These are phyloP conservation scores for Prosopis cineraria DNA, from an alignment of 306 rosid species.

Conservation along the genomic window DNA sequence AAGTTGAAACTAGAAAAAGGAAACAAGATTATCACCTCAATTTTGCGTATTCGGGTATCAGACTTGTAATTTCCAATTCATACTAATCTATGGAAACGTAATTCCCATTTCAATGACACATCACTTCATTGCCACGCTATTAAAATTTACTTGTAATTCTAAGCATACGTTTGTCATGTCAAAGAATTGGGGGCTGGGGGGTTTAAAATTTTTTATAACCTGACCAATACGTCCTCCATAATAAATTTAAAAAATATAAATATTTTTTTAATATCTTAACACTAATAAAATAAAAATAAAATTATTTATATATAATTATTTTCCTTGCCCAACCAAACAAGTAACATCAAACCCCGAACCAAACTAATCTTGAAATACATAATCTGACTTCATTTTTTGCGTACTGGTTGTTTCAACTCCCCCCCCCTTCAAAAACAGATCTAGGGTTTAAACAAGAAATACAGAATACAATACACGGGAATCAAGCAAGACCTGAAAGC, in stretches of 20 bases:
- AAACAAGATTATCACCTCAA: background rate
- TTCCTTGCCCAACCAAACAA: no score
- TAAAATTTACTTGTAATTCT: background rate
- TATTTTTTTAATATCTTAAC: no score
- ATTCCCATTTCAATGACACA: background rate
- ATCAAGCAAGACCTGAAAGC: no score
- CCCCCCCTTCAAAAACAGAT: background rate
- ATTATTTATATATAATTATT: no score
- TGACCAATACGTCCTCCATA: no score
- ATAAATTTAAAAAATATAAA: no score
- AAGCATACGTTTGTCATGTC: background rate
- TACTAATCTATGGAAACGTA: background rate
- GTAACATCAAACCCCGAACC: no score
- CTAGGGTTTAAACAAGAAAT: background rate
- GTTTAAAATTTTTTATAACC: no score
- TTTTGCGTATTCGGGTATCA: background rate
- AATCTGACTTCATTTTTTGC: background rate
- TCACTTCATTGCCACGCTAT: background rate
- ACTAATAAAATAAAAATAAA: no score
- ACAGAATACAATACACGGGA: background rate
- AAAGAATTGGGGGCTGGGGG: no score
- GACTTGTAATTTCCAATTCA: background rate
- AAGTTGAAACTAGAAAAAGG: background rate
- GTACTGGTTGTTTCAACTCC: background rate
- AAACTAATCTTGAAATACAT: no score